A percentile compares a stretch with the other conserved stretches of the same genome.
Evolutionary conservation across 352 stramenopile species (phyloP).

Genomic region (Pythium biforme): DNA sequence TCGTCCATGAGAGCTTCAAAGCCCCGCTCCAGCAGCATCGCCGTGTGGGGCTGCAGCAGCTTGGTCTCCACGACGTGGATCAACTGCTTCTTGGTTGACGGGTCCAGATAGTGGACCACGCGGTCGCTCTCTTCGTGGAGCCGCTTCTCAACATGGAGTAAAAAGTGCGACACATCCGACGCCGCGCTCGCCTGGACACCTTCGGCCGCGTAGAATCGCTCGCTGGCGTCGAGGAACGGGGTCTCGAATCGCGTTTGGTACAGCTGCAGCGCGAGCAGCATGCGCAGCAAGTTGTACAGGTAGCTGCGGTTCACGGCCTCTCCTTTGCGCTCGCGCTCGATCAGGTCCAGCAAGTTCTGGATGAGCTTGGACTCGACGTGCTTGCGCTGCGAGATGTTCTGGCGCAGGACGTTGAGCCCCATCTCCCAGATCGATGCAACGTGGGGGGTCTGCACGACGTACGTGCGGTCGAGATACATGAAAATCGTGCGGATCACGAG

Average conservation of each 20-base stretch:
- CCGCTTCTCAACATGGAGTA: conserved; percentile 86
- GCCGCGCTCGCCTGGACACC: conserved; percentile 56
- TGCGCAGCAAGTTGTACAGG: conserved; percentile 78
- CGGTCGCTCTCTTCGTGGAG: conserved; percentile 81
- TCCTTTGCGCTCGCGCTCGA: conserved; percentile 87
- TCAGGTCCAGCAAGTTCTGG: conserved; percentile 70
- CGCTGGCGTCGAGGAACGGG: conserved; percentile 83
- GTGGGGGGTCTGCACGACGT: conserved; percentile 84
- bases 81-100: conserved; percentile 70
- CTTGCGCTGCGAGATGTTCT: conserved; percentile 52
- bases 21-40: conserved; percentile 78
- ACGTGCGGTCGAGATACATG: conserved; percentile 91
- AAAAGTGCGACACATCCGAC: conserved; percentile 78
- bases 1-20: conserved; percentile 88
- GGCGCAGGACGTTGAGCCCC: conserved; percentile 71
- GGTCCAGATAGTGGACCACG: conserved; percentile 72
- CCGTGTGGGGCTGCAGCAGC: conserved; percentile 82
- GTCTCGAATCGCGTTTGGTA: conserved; percentile 87
- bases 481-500: conserved; percentile 93
- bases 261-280: conserved; percentile 83
- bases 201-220: conserved; percentile 86
- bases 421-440: conserved; percentile 92
- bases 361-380: conserved; percentile 71
- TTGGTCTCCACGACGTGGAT: conserved; percentile 76
- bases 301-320: conserved; percentile 84